Evolutionary conservation across 2,329 filamentous ascomycete genomes (phyloP), one percentile per base, ranked within the genome.

Genomic region (Erysiphe neolycopersici): DNA sequence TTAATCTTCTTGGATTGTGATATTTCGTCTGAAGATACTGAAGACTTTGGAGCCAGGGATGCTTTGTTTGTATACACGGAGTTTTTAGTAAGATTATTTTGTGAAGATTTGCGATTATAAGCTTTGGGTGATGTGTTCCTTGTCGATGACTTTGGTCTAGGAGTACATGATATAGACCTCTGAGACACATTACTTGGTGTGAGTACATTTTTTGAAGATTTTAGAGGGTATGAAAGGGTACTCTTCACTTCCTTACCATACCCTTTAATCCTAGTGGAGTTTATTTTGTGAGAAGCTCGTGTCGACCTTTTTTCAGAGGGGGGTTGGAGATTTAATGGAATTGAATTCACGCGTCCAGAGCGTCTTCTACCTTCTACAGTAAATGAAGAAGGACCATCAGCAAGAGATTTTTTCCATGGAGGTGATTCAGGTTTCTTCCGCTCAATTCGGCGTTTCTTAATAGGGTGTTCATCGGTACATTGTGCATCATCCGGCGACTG

Each of bases 351-450:
- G 47, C 74, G 68, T 36, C 72, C 72, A 18, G 74, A 79, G 54
- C 74, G 76, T 47, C 74, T 68, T 49, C 68, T 68, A 41, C 80
- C 82, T 69, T 68, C 79, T 62, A 68, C 71, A 39, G 79, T 70
- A 57, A 91, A 85, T 0, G 80, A 79, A 3, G 87, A 89, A 18
- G 89, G 89, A 0, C 89, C 89, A 26, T 92, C 80, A 36, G 79
- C 82, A 46, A 70, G 70, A 48, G 80, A 70, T 54, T 74, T 81
- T 64, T 89, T 95, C 89, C 89, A 98, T 18, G 89, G 89, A 50
- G 89, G 89, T 49, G 87, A 95, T 47, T 69, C 66, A 43, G 64
- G 62, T 61, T 76, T 64, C 54, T 47, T 64, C 59, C 48, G 64
- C 48, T 62, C 64, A 29, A 70, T 65, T 56, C 73, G 73, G 48